Base-by-base conservation (phyloP, 192 early-diverging fungal genomes). In the Mortierella alpina region DNA sequence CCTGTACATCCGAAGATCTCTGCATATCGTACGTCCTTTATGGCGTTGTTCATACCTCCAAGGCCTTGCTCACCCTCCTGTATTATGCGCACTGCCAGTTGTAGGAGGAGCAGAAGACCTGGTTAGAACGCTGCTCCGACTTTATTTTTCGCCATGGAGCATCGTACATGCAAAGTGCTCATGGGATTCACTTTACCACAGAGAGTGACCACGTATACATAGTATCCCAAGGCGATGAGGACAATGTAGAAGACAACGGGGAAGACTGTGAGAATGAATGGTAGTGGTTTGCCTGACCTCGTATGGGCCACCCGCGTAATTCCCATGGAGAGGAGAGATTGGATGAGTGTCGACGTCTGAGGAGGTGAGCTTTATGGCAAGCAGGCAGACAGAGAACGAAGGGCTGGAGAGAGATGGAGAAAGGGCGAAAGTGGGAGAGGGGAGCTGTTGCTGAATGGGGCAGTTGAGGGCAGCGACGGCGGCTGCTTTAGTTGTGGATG, bases 191-290 rank as follows among this genome's bases (percentile, higher is more conserved):
- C 13, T 31, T 55, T 78, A 79, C 76, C 76, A 45, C 76, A 71
- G 7, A 72, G 56, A 7, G 69, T 67, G 23, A 71, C 50, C 10
- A 79, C 76, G 18, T 66, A 72, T 46, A 61, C 63, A 47, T 79
- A 79, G 52, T 79, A 79, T 5, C 76, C 76, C 13, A 66, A 9
- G 52, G 63, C 76, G 42, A 79, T 72, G 17, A 79, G 76, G 9
- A 55, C 40, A 44, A 79, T 31, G 55, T 59, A 79, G 15, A 79
- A 79, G 31, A 66, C 10, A n/a, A 71, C 69, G 4, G 76, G 76
- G 20, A 79, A 55, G 42, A 70, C 31, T 8, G 69, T 50, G 31
- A 79, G 3, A 14, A 67, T 15, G 18, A 66, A 66, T n/a, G 69
- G 69, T 23, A 79, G 31, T 5, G 76, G 68, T 31, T 72, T 79